These are phyloP conservation scores for Phytophthora pinifolia DNA, from an alignment of 352 stramenopile species.

Conservation along the genomic window DNA sequence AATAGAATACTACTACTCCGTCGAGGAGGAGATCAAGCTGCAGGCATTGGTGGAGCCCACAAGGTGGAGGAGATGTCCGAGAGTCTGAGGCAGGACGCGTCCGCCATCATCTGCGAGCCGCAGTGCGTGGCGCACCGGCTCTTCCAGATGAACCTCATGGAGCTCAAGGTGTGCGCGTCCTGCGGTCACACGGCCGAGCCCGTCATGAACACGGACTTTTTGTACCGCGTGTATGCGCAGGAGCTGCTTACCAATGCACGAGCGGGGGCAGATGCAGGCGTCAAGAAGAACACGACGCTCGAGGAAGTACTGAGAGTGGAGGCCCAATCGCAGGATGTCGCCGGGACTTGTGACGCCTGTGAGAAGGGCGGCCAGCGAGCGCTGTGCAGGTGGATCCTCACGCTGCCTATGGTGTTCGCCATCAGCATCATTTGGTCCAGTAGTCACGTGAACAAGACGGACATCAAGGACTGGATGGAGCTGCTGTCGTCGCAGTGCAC, in stretches of 20 bases:
- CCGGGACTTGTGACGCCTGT: conserved; percentile 53
- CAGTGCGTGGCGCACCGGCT: conserved; percentile 80
- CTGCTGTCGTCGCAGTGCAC: conserved; percentile 57
- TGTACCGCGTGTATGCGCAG: conserved; percentile 82
- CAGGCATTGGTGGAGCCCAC: conserved; percentile 3
- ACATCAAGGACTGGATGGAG: conserved; percentile 74
- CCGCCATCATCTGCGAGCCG: conserved; percentile 71
- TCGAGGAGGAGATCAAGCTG: conserved; percentile 10
- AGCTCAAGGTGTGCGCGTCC: conserved; percentile 61
- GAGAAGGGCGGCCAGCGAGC: conserved; percentile 47
- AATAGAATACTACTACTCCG: conserved; percentile 68
- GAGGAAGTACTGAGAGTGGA: conserved; percentile 61
- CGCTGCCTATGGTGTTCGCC: conserved; percentile 83
- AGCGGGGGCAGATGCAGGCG: conserved; percentile 1
- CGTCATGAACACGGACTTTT: conserved; percentile 83
- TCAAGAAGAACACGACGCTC: conserved; percentile 35
- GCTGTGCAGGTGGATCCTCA: conserved; percentile 72
- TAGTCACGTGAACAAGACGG: conserved; percentile 58
- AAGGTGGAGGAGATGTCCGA: conserved; percentile 47
- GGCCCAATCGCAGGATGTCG: conserved; percentile 49
- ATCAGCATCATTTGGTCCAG: conserved; percentile 85
- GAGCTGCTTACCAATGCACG: conserved; percentile 45
- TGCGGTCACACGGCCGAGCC: conserved; percentile 72
- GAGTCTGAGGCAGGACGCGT: conserved; percentile 55
- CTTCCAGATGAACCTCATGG: conserved; percentile 89